Base-by-base conservation (phyloP, 1,284 basidiomycete genomes). In the Papiliotrema terrestris region DNA sequence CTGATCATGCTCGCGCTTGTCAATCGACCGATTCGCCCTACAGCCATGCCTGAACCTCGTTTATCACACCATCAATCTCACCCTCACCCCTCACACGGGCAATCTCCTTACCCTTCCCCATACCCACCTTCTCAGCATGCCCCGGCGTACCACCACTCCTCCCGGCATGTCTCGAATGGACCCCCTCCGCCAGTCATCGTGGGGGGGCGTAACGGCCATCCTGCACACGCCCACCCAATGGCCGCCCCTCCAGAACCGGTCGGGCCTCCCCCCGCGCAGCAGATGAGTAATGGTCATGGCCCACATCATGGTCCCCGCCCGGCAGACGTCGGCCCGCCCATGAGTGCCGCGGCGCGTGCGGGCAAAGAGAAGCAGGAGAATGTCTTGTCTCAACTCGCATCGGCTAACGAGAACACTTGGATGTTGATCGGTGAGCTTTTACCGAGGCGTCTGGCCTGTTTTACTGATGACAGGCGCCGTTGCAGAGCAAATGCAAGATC, bases 321-420 rank as follows among this genome's bases (percentile, higher is more conserved):
- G 8, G 22, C 49, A 9, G 17, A 13, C 6, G 4, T 25, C 20
- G 41, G 41, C 8, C 41, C 22, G 4, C 23, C 29, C 13, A 44
- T 51, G 26, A 51, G 49, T 36, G 49, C 49, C 11, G 49, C 41
- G 3, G 49, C 49, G 5, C 13, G 67, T 22, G 60, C 63, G 20
- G 71, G 64, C 14, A 71, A 67, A 56, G 73, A 73, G 44, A 66
- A 66, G 57, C 64, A 68, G 57, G 69, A 72, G 14, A 47, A 48
- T 26, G 36, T 69, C 15, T 48, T 70, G 4, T 52, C 55, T 9
- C 59, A 69, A 66, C 82, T 94, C 49, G 85, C 86, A 23, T 80
- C 81, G 38, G 89, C 91, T 52, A 92, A 94, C 72, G 91, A 94
- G 72, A 87, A 90, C 74, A 94, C 91, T 41, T 94, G 91, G 91